Conservation (phyloP, 495 filamentous ascomycete genomes). For the Wilcoxina mikolae region DNA sequence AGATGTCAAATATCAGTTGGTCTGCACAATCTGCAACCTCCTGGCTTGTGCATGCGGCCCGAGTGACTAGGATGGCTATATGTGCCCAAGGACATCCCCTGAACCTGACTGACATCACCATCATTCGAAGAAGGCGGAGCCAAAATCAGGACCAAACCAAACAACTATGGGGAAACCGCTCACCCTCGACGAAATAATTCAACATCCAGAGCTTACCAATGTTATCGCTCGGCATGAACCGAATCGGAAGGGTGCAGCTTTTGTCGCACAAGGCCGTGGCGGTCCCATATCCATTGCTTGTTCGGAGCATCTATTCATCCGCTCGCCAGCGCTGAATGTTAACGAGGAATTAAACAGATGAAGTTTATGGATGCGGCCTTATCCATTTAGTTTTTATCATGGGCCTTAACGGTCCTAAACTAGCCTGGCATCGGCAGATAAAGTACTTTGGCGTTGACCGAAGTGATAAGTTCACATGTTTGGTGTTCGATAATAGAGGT, state of each 20-base stretch:
- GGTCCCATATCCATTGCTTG: slow-evolving; percentile 26
- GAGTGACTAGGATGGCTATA: neutral
- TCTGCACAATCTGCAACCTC: too few relatives aligned
- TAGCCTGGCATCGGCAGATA: slow-evolving; percentile 33
- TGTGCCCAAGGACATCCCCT: neutral
- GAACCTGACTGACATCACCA: slow-evolving; percentile 1
- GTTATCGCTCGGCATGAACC: slow-evolving; percentile 20
- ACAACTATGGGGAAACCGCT: slow-evolving; percentile 3
- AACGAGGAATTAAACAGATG: slow-evolving; percentile 24
- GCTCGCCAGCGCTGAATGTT: neutral
- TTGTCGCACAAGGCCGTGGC: slow-evolving; percentile 23
- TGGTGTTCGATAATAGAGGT: slow-evolving; percentile 62
- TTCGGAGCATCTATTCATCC: neutral
- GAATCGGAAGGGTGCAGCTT: slow-evolving; percentile 17
- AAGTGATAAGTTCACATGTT: slow-evolving; percentile 47
- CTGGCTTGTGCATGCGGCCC: neutral
- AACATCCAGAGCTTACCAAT: slow-evolving; percentile 22
- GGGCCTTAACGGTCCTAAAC: slow-evolving; percentile 47
- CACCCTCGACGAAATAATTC: slow-evolving; percentile 23
- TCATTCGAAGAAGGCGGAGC: neutral
- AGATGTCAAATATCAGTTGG: too few relatives aligned
- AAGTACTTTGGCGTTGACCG: slow-evolving; percentile 43
- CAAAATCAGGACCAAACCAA: too few relatives aligned
- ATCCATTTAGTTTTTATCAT: slow-evolving; percentile 55
- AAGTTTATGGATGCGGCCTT: slow-evolving; percentile 63